Evolutionary conservation across 306 rosid genomes (phyloP).

Genomic region (Sicyos baderoa): DNA sequence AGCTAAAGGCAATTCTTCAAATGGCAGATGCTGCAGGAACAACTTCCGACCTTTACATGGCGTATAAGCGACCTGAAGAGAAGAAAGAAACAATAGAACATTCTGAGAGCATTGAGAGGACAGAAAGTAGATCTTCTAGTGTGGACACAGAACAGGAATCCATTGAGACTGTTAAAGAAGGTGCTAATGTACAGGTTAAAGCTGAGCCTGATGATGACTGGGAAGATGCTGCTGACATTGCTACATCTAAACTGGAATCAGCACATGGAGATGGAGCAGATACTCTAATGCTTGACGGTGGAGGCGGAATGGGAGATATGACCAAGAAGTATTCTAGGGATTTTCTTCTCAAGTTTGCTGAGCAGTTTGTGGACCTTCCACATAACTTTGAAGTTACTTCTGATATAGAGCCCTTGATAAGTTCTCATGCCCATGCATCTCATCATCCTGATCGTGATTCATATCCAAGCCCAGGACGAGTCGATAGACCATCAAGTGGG

Average conservation of each 20-base stretch:
- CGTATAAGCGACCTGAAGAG: constrained; percentile 88
- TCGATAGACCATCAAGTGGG: constrained; percentile 46
- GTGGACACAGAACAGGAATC: constrained; percentile 35
- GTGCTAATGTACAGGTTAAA: constrained; percentile 35
- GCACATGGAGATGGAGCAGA: constrained; percentile 25
- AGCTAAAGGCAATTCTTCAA: constrained; percentile 48
- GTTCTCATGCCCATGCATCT: constrained; percentile 27
- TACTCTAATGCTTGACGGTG: constrained; percentile 18
- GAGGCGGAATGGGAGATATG: constrained; percentile 39
- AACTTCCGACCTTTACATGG: constrained; percentile 88
- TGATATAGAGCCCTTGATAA: constrained; percentile 41
- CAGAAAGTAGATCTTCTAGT: constrained; percentile 33
- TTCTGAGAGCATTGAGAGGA: constrained; percentile 41
- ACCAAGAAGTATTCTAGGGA: constrained; percentile 71
- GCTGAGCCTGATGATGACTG: constrained; percentile 82
- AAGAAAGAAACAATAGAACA: constrained; percentile 46
- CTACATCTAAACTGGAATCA: constrained; percentile 58
- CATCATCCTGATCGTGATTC: constrained; percentile 52
- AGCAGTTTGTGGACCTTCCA: constrained; percentile 58
- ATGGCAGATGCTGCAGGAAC: constrained; percentile 95
- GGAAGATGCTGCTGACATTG: constrained; percentile 93
- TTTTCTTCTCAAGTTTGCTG: constrained; percentile 66
- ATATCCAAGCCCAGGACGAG: constrained; percentile 64
- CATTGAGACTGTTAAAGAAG: constrained; percentile 31
- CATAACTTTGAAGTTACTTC: constrained; percentile 42